These are phyloP conservation scores for Saccharomycopsis sp. DNA, from an alignment of 805 yeast genomes.

Conservation along the genomic window DNA sequence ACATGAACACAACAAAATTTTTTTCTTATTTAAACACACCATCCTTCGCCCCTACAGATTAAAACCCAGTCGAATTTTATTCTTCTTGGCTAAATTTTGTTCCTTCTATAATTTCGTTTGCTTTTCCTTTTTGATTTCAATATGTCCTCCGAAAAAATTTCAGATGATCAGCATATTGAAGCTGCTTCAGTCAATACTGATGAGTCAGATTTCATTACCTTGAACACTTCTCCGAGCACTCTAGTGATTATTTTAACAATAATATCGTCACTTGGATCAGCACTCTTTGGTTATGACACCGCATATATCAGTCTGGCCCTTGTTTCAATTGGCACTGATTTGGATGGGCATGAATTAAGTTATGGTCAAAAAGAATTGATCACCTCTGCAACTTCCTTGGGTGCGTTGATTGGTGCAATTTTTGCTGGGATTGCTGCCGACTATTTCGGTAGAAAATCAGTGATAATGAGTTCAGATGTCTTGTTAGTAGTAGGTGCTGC, in stretches of 20 bases:
- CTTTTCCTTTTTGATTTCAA: no score
- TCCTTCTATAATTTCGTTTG: no score
- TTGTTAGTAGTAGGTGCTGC: slow-evolving; percentile 80
- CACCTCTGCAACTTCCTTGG: slow-evolving; percentile 91
- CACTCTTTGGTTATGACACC: slow-evolving; percentile 96
- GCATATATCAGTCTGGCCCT: slow-evolving; percentile 94
- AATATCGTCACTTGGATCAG: slow-evolving; percentile 85
- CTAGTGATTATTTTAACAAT: slow-evolving; percentile 64
- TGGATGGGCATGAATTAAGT: slow-evolving; percentile 50
- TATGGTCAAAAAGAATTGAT: slow-evolving; percentile 82
- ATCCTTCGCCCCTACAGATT: no score
- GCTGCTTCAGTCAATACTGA: background rate
- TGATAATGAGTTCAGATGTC: slow-evolving; percentile 73
- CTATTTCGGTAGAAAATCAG: slow-evolving; percentile 74
- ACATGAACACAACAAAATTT: no score
- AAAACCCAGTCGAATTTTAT: no score
- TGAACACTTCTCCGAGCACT: slow-evolving; percentile 38
- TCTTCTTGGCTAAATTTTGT: no score
- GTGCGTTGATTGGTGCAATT: slow-evolving; percentile 77
- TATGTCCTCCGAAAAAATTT: no score
- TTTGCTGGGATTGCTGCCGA: slow-evolving; percentile 82
- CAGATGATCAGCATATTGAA: background rate
- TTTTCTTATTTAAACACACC: no score
- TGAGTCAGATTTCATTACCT: background rate
- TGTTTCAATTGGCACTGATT: slow-evolving; percentile 75